Evolutionary conservation across 352 stramenopile species (phyloP), one percentile per base, ranked within the genome.

Genomic region (Pythium sp.): DNA sequence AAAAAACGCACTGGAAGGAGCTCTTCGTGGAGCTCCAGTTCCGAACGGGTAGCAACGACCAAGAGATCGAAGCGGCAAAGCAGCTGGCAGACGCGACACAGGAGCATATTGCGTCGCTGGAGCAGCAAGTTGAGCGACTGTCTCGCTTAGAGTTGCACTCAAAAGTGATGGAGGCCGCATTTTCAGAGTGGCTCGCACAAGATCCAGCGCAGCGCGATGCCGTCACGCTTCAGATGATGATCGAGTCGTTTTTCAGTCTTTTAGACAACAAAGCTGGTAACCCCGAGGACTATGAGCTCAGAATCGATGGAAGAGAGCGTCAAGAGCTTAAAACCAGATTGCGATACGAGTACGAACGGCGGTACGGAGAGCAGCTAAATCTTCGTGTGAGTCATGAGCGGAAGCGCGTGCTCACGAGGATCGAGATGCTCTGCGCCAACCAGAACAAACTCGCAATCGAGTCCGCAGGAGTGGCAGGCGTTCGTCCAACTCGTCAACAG

Each of bases 371-470:
- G 0, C 82, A 87, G 69, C 59, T 92, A 3, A 84, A 80, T 32
- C 28, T 87, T 22, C 78, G 84, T 5, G 66, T 90, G 15, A 86
- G 68, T 36, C 74, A 87, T 57, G 84, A 92, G 63, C 74, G 81
- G 55, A 82, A 78, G 32, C 78, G 77, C 9, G 63, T 90, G 9
- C 66, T 92, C 0, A 73, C 80, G 12, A 72, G 73, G 1, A 77
- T 90, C 6, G 81, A 89, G n/a, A 74, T 75, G 38, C 66, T 89
- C 20, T 90, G 80, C 56, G 43, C 14, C 2, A 62, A 28, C 5
- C 58, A 62, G 59, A 47, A 60, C 30, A 26, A 64, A 26, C 28
- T n/a, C 26, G 49, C 69, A 54, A 12, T 41, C 18, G 61, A 72
- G 30, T 20, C 49, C 34, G n/a, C 20, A 30, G 58, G 38, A 18